Evolutionary conservation across 2,329 filamentous ascomycete genomes (phyloP).

Genomic region (Fusarium cicatricum): DNA sequence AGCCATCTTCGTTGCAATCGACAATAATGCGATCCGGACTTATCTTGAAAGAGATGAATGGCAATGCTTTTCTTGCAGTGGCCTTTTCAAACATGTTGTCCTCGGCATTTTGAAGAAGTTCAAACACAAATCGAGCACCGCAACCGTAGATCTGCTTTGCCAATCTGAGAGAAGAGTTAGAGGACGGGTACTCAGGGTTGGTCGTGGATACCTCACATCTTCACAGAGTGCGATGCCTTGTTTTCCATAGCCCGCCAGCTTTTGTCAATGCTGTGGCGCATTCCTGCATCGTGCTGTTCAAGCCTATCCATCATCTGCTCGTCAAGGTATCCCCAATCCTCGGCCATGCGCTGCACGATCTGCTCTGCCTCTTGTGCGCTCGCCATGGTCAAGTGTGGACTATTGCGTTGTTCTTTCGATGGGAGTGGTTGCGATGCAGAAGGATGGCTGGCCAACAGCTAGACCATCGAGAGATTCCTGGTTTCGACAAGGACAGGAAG

Average conservation of each 20-base stretch:
- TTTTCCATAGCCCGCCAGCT: constrained; percentile 28
- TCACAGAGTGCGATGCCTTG: constrained; percentile 21
- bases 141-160: constrained; percentile 31
- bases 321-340: constrained; percentile 16
- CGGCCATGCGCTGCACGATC: constrained; percentile 19
- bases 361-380: constrained; percentile 18
- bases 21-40: constrained; percentile 22
- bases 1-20: constrained; percentile 33
- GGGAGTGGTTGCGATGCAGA: no score
- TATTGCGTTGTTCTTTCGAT: no score
- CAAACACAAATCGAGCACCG: constrained; percentile 31
- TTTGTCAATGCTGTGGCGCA: constrained; percentile 28
- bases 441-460: no score
- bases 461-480: no score
- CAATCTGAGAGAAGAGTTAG: constrained; percentile 8
- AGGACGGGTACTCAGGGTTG: no score
- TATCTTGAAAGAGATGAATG: constrained; percentile 27
- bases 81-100: constrained; percentile 21
- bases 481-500: no score
- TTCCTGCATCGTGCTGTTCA: constrained; percentile 13
- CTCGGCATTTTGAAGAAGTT: constrained; percentile 34
- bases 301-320: constrained; percentile 32
- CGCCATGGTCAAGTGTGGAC: constrained; percentile 23
- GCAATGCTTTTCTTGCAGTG: accelerated
- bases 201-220: no score